Percentiles rank a stretch among this genome's conserved stretches.
Evolutionary conservation across 2,329 filamentous ascomycete species (phyloP).

Genomic region (Alternaria triticina): DNA sequence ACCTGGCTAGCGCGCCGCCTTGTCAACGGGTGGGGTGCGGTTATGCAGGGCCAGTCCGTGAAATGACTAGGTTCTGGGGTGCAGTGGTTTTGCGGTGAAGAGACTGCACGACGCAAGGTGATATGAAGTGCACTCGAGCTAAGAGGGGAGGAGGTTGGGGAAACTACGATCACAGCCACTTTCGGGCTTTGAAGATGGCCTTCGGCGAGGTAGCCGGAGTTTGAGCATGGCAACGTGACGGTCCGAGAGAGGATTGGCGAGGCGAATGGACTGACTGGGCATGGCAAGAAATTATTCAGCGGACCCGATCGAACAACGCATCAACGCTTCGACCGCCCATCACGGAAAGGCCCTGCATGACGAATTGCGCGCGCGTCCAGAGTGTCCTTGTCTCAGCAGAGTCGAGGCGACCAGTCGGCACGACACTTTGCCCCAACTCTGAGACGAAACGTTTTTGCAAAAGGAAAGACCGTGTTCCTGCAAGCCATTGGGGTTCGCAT

Average conservation of each 20-base stretch:
- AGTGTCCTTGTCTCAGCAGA: not conserved
- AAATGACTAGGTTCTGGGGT: constrained; percentile 9
- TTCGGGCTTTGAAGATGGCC: not conserved
- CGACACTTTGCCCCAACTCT: not conserved
- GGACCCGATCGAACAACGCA: constrained; percentile 13
- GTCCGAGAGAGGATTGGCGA: constrained; percentile 5
- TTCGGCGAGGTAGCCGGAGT: not conserved
- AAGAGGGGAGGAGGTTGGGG: not conserved
- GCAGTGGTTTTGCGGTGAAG: constrained; percentile 7
- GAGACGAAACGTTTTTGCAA: constrained; percentile 26
- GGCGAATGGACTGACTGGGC: constrained; percentile 3
- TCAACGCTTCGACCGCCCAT: constrained; percentile 12
- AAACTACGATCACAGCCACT: not conserved
- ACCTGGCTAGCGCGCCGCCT: constrained; percentile 5
- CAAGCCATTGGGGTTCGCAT: constrained; percentile 28
- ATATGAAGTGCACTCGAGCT: not conserved
- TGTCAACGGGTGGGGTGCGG: constrained; percentile 11
- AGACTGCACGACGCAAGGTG: not conserved
- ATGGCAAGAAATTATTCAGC: constrained; percentile 4
- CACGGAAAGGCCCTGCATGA: constrained; percentile 17
- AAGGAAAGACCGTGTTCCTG: constrained; percentile 15
- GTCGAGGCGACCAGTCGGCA: not conserved
- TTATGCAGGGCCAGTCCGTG: constrained; percentile 8
- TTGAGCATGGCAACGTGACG: not conserved
- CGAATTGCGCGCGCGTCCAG: not conserved